These are phyloP conservation scores for Tulasnella calospora DNA, from an alignment of 768 basidiomycete genomes.

Conservation along the genomic window DNA sequence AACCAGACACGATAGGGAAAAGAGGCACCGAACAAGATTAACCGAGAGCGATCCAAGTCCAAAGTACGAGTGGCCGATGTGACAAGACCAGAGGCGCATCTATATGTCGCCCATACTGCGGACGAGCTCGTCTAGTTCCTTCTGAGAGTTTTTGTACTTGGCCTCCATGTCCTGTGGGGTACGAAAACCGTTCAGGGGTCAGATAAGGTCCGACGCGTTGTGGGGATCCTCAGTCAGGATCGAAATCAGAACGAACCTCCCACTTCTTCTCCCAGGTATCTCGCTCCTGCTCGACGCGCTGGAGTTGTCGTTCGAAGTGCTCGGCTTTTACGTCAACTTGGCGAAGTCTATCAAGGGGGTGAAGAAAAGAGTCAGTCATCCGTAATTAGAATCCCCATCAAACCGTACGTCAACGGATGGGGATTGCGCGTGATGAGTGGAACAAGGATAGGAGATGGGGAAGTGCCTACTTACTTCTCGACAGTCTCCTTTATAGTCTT, in stretches of 20 bases:
- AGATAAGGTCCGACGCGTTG: background rate
- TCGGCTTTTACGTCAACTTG: constrained; percentile 99
- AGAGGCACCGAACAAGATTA: background rate
- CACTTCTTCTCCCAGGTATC: constrained; percentile 92
- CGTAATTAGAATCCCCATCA: background rate
- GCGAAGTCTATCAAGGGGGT: constrained; percentile 56
- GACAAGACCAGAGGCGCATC: background rate
- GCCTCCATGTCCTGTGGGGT: constrained; percentile 55
- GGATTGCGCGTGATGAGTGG: background rate
- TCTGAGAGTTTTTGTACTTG: constrained; percentile 70
- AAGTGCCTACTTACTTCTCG: constrained; percentile 71
- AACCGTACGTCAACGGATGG: background rate
- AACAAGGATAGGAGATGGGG: background rate
- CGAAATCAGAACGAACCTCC: constrained; percentile 55
- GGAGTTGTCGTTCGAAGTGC: constrained; percentile 91
- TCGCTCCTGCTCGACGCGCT: constrained; percentile 81
- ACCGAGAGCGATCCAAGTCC: background rate
- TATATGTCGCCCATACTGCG: constrained; percentile 65
- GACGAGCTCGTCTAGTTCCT: constrained; percentile 80
- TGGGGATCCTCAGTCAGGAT: background rate
- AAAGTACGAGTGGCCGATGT: background rate
- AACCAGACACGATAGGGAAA: background rate
- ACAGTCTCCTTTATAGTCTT: constrained; percentile 95
- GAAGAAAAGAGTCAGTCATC: background rate
- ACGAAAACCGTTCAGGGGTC: background rate